These are phyloP conservation scores for Aspergillus sclerotioniger DNA, from an alignment of 495 filamentous ascomycete genomes.

Conservation along the genomic window DNA sequence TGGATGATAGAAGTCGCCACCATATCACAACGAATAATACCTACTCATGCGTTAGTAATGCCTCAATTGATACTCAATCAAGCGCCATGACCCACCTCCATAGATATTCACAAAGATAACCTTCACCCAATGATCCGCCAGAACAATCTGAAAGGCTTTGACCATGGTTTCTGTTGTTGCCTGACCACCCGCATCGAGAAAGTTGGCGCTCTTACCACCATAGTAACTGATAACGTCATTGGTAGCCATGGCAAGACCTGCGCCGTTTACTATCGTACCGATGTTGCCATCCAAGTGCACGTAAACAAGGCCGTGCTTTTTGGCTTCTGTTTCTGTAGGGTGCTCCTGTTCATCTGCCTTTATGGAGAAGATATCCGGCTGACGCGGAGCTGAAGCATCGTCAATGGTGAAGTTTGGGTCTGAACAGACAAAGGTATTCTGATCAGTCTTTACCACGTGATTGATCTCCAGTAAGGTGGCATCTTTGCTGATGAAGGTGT, in stretches of 20 bases:
- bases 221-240: slow-evolving; percentile 30
- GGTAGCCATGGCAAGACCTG: slow-evolving; percentile 37
- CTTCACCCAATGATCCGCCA: slow-evolving; percentile 21
- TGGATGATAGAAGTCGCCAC: slow-evolving; percentile 33
- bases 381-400: slow-evolving; percentile 26
- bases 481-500: too few species aligned
- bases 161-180: slow-evolving; percentile 28
- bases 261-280: slow-evolving; percentile 36
- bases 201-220: slow-evolving; percentile 34
- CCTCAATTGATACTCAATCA: too few species aligned
- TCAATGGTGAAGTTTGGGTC: slow-evolving; percentile 35
- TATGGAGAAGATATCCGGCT: slow-evolving; percentile 24
- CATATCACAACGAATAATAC: slow-evolving; percentile 39
- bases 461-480: slow-evolving; percentile 36
- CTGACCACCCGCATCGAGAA: slow-evolving; percentile 31
- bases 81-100: slow-evolving; percentile 26
- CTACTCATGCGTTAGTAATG: slow-evolving; percentile 10
- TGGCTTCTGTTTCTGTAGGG: slow-evolving; percentile 23
- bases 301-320: slow-evolving; percentile 27
- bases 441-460: slow-evolving; percentile 28
- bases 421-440: slow-evolving; percentile 27
- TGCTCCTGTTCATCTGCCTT: slow-evolving; percentile 20
- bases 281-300: slow-evolving; percentile 33
- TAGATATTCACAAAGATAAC: slow-evolving; percentile 33
- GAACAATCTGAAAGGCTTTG: slow-evolving; percentile 31